Evolutionary conservation across 306 rosid species (phyloP).

Genomic region (Trifolium dubium): DNA sequence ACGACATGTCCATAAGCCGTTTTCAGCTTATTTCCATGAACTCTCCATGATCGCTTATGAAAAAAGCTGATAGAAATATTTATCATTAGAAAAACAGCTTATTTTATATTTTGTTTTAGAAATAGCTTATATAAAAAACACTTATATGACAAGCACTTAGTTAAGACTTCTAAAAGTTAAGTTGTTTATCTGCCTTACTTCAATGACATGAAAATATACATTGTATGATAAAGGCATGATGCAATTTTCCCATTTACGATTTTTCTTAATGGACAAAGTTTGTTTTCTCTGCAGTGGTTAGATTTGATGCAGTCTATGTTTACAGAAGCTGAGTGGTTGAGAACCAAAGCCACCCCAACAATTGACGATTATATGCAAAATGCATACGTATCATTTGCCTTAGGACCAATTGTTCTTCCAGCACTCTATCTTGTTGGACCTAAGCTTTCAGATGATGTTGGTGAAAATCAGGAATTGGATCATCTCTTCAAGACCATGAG

Average conservation of each 20-base stretch:
- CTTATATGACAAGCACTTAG: neutral
- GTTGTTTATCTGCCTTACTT: neutral
- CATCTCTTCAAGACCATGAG: conserved; percentile 64
- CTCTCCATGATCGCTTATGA: neutral
- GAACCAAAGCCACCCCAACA: conserved; percentile 58
- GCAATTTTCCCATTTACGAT: neutral
- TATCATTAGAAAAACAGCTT: too few relatives aligned
- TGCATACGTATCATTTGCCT: conserved; percentile 67
- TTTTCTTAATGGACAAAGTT: conserved; percentile 15
- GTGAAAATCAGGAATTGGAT: conserved; percentile 52
- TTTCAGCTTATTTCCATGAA: neutral
- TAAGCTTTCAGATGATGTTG: conserved; percentile 56
- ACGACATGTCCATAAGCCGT: neutral
- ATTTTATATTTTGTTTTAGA: too few relatives aligned
- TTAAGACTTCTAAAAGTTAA: too few relatives aligned
- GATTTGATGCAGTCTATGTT: conserved; percentile 67
- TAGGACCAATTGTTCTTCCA: conserved; percentile 85
- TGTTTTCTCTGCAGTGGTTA: conserved; percentile 69
- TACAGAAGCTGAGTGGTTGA: conserved; percentile 75
- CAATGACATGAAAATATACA: neutral
- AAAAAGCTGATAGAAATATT: too few relatives aligned
- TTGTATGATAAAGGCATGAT: conserved; percentile 1
- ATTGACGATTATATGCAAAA: conserved; percentile 75
- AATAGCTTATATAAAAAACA: neutral
- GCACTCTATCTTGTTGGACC: conserved; percentile 78